Conservation (phyloP, 768 basidiomycete genomes). For the Hygrophorus pudorinus region DNA sequence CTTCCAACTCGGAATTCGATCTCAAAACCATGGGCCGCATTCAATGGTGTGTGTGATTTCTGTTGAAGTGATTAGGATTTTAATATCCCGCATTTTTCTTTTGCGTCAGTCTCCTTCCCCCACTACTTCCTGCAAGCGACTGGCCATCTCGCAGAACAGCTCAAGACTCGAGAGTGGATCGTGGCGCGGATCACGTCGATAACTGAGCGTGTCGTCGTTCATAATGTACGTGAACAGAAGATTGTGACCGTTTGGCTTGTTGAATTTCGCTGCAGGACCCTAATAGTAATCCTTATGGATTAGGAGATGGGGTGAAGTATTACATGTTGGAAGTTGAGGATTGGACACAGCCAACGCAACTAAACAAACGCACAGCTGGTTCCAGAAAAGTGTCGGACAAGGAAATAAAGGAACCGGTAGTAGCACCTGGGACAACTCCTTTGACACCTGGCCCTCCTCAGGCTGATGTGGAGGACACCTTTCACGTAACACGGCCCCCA, state of each 20-base stretch:
- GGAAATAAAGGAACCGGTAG: constrained; percentile 24
- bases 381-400: constrained; percentile 41
- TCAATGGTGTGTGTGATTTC: constrained; percentile 62
- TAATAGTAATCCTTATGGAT: constrained; percentile 78
- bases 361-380: constrained; percentile 48
- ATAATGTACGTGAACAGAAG: constrained; percentile 39
- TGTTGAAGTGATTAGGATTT: constrained; percentile 1
- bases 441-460: constrained; percentile 55
- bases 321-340: constrained; percentile 92
- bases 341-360: constrained; percentile 68
- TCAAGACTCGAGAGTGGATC: constrained; percentile 90
- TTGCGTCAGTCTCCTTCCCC: constrained; percentile 77
- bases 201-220: constrained; percentile 74
- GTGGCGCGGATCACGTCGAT: constrained; percentile 88
- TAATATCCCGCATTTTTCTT: no score
- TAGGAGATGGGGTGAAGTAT: constrained; percentile 84
- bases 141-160: constrained; percentile 77
- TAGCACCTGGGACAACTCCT: constrained; percentile 24
- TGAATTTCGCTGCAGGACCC: constrained; percentile 45
- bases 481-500: constrained; percentile 53
- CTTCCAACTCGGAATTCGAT: constrained; percentile 91
- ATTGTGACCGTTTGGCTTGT: constrained; percentile 4
- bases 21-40: constrained; percentile 95
- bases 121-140: constrained; percentile 94
- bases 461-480: constrained; percentile 65